These are phyloP conservation scores for Byssothecium circinans DNA, from an alignment of 2,329 filamentous ascomycete genomes.

Conservation along the genomic window DNA sequence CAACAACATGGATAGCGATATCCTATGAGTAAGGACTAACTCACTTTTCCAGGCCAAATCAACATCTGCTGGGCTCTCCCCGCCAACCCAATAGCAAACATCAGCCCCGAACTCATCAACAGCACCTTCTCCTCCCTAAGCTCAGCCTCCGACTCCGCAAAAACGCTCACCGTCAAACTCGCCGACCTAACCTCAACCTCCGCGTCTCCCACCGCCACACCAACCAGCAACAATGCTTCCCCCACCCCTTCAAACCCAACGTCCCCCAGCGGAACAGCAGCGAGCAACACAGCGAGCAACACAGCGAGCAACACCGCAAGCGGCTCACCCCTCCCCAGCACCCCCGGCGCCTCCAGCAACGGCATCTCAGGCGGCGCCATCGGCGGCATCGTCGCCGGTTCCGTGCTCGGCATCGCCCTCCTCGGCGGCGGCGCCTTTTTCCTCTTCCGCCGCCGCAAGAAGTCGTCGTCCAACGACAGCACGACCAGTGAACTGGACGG, in stretches of 20 bases:
- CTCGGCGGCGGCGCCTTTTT: slow-evolving; percentile 10
- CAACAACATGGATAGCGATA: too few species aligned
- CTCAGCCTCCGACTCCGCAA: slow-evolving; percentile 16
- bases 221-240: not conserved
- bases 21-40: too few species aligned
- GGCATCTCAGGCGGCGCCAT: slow-evolving; percentile 18
- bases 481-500: slow-evolving; percentile 2
- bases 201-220: not conserved
- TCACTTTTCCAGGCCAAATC: slow-evolving; percentile 17
- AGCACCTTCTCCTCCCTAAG: slow-evolving; percentile 21
- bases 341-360: not conserved
- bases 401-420: slow-evolving; percentile 11
- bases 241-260: not conserved
- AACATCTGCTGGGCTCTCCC: slow-evolving; percentile 29
- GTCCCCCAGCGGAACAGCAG: too few species aligned
- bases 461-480: not conserved
- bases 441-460: slow-evolving; percentile 10
- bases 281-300: too few species aligned
- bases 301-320: too few species aligned
- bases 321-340: not conserved
- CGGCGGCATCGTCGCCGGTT: slow-evolving; percentile 15
- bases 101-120: slow-evolving; percentile 15
- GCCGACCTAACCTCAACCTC: slow-evolving; percentile 5
- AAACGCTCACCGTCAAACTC: slow-evolving; percentile 14
- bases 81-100: slow-evolving; percentile 15